phyloP scores from a whole-genome alignment of 176 grass and related monocot species.

The Aegilops speltoides region DNA sequence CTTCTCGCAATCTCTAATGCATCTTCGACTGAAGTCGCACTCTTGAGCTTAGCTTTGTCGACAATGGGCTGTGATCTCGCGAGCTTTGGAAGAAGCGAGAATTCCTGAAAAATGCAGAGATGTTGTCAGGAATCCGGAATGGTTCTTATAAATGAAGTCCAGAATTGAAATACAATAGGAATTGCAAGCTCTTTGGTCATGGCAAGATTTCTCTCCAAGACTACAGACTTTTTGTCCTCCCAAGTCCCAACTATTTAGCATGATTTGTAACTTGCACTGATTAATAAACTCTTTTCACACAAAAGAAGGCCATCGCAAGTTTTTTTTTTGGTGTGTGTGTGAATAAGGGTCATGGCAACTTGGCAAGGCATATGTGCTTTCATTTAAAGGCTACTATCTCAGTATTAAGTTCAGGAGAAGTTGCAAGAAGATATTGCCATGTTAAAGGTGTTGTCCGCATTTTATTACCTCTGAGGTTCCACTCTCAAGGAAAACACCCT shows the following conservation, averaged over 20 bases:
- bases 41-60: conserved; percentile 72
- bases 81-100: conserved; percentile 61
- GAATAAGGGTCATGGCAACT: neutral
- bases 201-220: neutral
- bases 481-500: conserved; percentile 98
- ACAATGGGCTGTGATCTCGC: conserved; percentile 76
- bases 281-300: neutral
- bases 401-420: neutral
- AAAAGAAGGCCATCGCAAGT: neutral
- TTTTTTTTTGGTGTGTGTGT: neutral
- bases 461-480: conserved; percentile 77
- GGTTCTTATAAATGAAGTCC: neutral
- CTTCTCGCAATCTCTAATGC: conserved; percentile 74
- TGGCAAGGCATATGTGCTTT: neutral
- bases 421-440: neutral
- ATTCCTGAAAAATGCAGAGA: conserved; percentile 70
- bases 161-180: neutral
- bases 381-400: neutral
- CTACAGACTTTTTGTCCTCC: neutral
- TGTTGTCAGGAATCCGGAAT: neutral
- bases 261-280: neutral
- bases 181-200: neutral
- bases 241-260: neutral
- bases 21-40: conserved; percentile 63
- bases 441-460: neutral